Evolutionary conservation across 2,329 filamentous ascomycete species (phyloP).

Genomic region (Pseudogymnoascus sp.): DNA sequence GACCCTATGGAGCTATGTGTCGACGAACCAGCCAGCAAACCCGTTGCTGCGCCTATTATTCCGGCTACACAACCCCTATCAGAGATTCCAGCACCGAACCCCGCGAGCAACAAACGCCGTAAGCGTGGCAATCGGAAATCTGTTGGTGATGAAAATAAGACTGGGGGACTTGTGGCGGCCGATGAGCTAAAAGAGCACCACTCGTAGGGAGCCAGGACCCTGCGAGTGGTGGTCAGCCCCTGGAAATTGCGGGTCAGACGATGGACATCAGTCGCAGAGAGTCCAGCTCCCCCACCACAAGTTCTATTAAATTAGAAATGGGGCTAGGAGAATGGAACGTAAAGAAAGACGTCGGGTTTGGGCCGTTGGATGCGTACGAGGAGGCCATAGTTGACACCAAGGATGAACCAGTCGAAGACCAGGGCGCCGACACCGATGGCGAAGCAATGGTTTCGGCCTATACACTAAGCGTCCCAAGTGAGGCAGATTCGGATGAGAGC

Average conservation of each 20-base stretch:
- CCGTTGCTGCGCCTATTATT: not conserved
- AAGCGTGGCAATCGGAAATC: slow-evolving; percentile 4
- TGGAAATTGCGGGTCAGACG: slow-evolving; percentile 16
- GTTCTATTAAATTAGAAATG: not conserved
- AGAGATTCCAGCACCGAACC: not conserved
- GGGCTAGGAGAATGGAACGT: not conserved
- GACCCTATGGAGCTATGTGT: not conserved
- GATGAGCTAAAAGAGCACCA: slow-evolving; percentile 25
- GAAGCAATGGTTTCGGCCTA: not conserved
- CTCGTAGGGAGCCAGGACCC: slow-evolving; percentile 28
- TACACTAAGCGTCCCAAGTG: not conserved
- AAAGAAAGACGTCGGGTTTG: not conserved
- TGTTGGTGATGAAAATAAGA: not conserved
- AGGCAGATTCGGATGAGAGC: not conserved
- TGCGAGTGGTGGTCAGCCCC: slow-evolving; percentile 27
- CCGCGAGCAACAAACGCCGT: not conserved
- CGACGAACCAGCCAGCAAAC: not conserved
- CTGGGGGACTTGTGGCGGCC: not conserved
- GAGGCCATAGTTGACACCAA: not conserved
- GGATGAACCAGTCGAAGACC: not conserved
- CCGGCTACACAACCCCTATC: not conserved
- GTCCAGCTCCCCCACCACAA: not conserved
- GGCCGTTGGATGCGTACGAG: not conserved
- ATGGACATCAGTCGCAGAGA: slow-evolving; percentile 2
- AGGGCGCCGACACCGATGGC: not conserved